Evolutionary conservation across 495 filamentous ascomycete species (phyloP).

Genomic region (Aspergillus sclerotiicarbonarius): DNA sequence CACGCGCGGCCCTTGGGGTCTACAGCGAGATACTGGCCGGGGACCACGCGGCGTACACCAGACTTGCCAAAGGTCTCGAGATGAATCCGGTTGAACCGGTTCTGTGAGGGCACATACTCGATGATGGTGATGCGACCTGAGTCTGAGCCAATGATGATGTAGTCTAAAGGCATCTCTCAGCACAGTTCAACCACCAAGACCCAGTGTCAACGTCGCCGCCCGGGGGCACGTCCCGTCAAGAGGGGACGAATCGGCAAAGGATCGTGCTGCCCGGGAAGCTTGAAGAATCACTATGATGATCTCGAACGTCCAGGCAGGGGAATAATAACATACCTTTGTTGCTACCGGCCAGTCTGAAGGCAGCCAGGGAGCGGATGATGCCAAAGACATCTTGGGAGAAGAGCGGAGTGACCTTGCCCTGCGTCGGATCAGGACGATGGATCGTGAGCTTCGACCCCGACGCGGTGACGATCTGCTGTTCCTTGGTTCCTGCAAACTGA

Average conservation of each 20-base stretch:
- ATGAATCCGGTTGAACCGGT: slow-evolving; percentile 85
- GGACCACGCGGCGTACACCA: slow-evolving; percentile 89
- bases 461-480: slow-evolving; percentile 94
- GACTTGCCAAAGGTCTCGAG: slow-evolving; percentile 98
- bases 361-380: slow-evolving; percentile 82
- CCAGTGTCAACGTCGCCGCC: slow-evolving; percentile 40
- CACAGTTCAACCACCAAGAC: slow-evolving; percentile 39
- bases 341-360: slow-evolving; percentile 88
- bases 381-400: slow-evolving; percentile 93
- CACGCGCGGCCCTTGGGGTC: slow-evolving; percentile 96
- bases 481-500: slow-evolving; percentile 90
- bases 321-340: slow-evolving; percentile 80
- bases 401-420: slow-evolving; percentile 80
- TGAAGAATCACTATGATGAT: slow-evolving; percentile 93
- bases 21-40: slow-evolving; percentile 89
- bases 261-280: slow-evolving; percentile 60
- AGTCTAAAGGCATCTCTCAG: slow-evolving; percentile 75
- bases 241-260: slow-evolving; percentile 34
- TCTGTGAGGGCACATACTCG: slow-evolving; percentile 84
- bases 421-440: slow-evolving; percentile 77
- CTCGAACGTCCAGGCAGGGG: slow-evolving; percentile 49
- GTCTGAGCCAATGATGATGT: slow-evolving; percentile 92
- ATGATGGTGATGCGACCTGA: slow-evolving; percentile 92
- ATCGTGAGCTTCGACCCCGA: slow-evolving; percentile 88
- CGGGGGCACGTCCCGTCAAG: slow-evolving; percentile 41